Evolutionary conservation across 352 stramenopile species (phyloP), one percentile per base, ranked within the genome.

Genomic region (Aphanomyces astaci): DNA sequence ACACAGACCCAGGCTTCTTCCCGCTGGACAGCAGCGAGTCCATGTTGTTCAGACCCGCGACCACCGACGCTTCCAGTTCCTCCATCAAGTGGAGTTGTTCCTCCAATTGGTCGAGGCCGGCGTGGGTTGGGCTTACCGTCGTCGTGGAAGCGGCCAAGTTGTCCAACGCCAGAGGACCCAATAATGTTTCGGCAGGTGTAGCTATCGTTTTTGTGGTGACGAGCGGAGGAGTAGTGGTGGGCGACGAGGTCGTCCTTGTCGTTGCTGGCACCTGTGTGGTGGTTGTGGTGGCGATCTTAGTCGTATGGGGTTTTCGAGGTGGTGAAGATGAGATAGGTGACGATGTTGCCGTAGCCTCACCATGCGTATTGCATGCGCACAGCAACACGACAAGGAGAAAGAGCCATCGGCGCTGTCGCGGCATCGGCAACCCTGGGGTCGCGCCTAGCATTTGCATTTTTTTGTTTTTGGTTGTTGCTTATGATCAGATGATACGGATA

Each of bases 21-120:
- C 51, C 62, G 27, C 32, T 68, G 33, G 62, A 33, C n/a, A 68
- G 24, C 10, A 59, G 40, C 7, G 13, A 19, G 51, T 68, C 62
- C n/a, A 68, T 68, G 39, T 36, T 60, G 39, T 68, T 68, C 32
- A 68, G 22, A 9, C 62, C 43, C 4, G 49, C 25, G 2, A 68
- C n/a, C 25, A 68, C 39, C 10, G 62, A 68, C 27, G n/a, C 32
- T 45, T 68, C 62, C 17, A 68, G 32, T 25, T 48, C 15, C 22
- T 68, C 62, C 15, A 68, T 68, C 3, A 68, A 30, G 9, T 40
- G 43, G 24, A 68, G 24, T 24, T 68, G 62, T 24, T 46, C 49
- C 30, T 68, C 62, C 24, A 68, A 49, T 17, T 68, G 40, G 24
- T 33, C 43, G 7, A 68, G n/a, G 19, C 51, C 51, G 7, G 27